Base-by-base conservation (phyloP, 2,329 filamentous ascomycete genomes). In the Colletotrichum trifolii region DNA sequence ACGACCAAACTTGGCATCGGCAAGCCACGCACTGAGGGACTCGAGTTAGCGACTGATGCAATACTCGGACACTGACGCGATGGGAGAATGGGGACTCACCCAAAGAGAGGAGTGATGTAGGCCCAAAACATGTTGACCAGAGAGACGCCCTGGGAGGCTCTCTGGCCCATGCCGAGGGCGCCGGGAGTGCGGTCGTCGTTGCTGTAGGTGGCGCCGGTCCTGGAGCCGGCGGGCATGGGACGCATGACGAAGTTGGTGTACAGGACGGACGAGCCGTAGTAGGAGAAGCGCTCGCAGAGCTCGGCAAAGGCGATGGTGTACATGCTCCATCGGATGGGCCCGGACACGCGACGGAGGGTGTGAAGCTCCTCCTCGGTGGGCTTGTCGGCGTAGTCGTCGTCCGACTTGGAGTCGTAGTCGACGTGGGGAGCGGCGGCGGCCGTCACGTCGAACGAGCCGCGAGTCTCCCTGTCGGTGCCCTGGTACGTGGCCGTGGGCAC, bases 231-330 rank as follows among this genome's bases (percentile, higher is more conserved):
- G 1, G 88, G 87, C 35, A 89, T 77, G 38, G 80, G 78, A 55
- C 84, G 80, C 69, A 86, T 84, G 71, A 90, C 84, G 71, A 87
- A 90, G 77, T 90, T 90, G 73, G 86, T 87, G 85, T 89, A 91
- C 36, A 92, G 81, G 38, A 89, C 83, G 47, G 87, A 85, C 5
- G 88, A 89, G 59, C 91, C 91, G 72, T 93, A 93, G 85, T 92
- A 94, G 12, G 88, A 90, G 78, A 92, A 92, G 53, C 91, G 88
- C 79, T 94, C 91, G 78, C 89, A 91, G 61, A 92, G 79, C 77
- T 94, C 91, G 64, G 91, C 87, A 67, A 92, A 88, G 52, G 89
- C 90, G 64, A 94, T 86, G 34, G 87, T 89, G 78, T 88, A 93
- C 63, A 89, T 85, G 59, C 83, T 79, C 83, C 85, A 88, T 53